phyloP scores from a whole-genome alignment of 495 filamentous ascomycete genomes.

The Beverwykella pulmonaria region DNA sequence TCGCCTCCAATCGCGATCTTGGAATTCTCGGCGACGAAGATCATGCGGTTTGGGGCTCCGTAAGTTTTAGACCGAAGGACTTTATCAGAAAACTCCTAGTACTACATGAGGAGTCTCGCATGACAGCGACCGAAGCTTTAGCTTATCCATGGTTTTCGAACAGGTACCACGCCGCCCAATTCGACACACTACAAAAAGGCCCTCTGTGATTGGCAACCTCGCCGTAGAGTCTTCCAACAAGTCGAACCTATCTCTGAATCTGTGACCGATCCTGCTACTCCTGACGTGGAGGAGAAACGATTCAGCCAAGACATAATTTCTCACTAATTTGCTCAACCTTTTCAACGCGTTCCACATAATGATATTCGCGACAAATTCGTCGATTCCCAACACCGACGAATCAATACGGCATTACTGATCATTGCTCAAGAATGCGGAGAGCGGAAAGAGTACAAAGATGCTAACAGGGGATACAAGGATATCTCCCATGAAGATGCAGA shows the following conservation, averaged over 20 bases:
- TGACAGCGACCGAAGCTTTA: constrained; percentile 59
- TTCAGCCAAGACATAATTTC: constrained; percentile 19
- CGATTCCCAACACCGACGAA: neutral
- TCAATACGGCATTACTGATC: neutral
- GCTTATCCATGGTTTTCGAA: constrained; percentile 64
- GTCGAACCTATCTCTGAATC: constrained; percentile 35
- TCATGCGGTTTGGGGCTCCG: constrained; percentile 44
- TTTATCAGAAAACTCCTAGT: constrained; percentile 60
- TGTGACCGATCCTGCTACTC: neutral
- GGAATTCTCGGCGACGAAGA: constrained; percentile 42
- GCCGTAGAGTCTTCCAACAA: constrained; percentile 29
- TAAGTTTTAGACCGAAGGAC: constrained; percentile 52
- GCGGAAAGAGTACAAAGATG: neutral
- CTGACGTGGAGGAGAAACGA: neutral
- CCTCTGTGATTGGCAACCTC: constrained; percentile 54
- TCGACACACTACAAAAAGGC: constrained; percentile 53
- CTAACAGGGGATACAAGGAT: neutral
- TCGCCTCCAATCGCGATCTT: constrained; percentile 42
- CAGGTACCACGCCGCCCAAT: constrained; percentile 43
- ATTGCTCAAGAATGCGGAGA: constrained; percentile 7
- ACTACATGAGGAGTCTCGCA: constrained; percentile 54
- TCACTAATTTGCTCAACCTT: constrained; percentile 8
- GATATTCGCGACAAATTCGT: neutral
- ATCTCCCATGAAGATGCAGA: neutral
- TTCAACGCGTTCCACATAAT: neutral